Evolutionary conservation across 495 filamentous ascomycete species (phyloP).

Genomic region (Bathelium albidoporum): DNA sequence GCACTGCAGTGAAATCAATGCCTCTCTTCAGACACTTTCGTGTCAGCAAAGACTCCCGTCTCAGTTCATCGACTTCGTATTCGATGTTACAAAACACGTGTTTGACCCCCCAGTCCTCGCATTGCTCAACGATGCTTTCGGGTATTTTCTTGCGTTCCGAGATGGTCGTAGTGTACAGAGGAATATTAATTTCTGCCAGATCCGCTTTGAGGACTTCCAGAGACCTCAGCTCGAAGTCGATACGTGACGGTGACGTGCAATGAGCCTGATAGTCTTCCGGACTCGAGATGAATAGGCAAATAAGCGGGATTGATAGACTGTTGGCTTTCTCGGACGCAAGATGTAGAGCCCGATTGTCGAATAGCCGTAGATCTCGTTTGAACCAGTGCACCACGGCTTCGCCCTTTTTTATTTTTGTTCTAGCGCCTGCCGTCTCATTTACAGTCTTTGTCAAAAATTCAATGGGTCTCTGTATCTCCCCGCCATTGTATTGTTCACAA

Average conservation of each 20-base stretch:
- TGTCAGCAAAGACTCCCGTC: constrained; percentile 60
- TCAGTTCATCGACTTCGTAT: constrained; percentile 69
- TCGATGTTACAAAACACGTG: constrained; percentile 64
- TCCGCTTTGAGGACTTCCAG: constrained; percentile 55
- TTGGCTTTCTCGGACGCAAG: constrained; percentile 58
- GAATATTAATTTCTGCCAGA: constrained; percentile 62
- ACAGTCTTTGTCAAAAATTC: constrained; percentile 24
- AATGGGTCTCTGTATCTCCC: constrained; percentile 59
- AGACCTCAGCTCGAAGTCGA: constrained; percentile 70
- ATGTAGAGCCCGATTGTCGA: constrained; percentile 65
- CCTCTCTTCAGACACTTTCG: constrained; percentile 47
- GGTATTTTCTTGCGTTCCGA: constrained; percentile 55
- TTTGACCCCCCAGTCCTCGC: constrained; percentile 62
- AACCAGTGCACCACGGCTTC: constrained; percentile 84
- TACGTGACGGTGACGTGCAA: constrained; percentile 55
- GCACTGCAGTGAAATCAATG: constrained; percentile 53
- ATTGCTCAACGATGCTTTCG: constrained; percentile 54
- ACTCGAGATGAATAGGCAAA: constrained; percentile 70
- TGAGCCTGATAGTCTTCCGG: constrained; percentile 84
- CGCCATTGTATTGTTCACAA: constrained; percentile 57
- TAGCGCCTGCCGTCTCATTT: constrained; percentile 16
- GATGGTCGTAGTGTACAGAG: constrained; percentile 64
- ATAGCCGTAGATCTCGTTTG: constrained; percentile 65
- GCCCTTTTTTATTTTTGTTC: constrained; percentile 35
- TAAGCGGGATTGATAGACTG: constrained; percentile 53